Conservation (phyloP, 2,329 filamentous ascomycete genomes). For the Chaetothyriales sp. region DNA sequence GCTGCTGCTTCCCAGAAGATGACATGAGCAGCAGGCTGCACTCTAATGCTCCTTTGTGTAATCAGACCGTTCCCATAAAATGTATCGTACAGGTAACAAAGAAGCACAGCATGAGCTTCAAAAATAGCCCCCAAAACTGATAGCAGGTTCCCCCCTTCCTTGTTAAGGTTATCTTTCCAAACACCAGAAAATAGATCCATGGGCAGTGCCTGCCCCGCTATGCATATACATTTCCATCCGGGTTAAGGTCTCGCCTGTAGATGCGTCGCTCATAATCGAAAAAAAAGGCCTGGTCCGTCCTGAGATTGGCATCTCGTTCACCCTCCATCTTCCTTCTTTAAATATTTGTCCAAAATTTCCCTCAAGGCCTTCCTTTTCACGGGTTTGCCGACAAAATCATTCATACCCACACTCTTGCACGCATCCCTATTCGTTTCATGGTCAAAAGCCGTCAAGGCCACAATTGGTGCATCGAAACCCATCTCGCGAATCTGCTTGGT, state of each 20-base stretch:
- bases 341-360: constrained; percentile 20
- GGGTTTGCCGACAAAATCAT: constrained; percentile 64
- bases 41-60: too few species aligned
- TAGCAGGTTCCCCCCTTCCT: not conserved
- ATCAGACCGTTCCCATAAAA: too few species aligned
- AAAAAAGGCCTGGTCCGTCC: not conserved
- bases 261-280: not conserved
- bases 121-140: too few species aligned
- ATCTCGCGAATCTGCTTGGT: constrained; percentile 43
- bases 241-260: not conserved
- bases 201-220: not conserved
- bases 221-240: not conserved
- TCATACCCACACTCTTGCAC: constrained; percentile 77
- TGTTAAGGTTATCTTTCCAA: not conserved
- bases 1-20: too few species aligned
- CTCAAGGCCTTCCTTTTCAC: constrained; percentile 74
- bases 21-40: too few species aligned
- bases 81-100: too few species aligned
- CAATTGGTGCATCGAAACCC: constrained; percentile 75
- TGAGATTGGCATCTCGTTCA: not conserved
- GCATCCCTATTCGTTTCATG: constrained; percentile 79
- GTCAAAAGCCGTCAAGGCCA: constrained; percentile 76
- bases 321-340: not conserved
- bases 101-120: too few species aligned
- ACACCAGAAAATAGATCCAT: not conserved